phyloP scores from a whole-genome alignment of 2,329 filamentous ascomycete species.

The Aspergillus sp. region DNA sequence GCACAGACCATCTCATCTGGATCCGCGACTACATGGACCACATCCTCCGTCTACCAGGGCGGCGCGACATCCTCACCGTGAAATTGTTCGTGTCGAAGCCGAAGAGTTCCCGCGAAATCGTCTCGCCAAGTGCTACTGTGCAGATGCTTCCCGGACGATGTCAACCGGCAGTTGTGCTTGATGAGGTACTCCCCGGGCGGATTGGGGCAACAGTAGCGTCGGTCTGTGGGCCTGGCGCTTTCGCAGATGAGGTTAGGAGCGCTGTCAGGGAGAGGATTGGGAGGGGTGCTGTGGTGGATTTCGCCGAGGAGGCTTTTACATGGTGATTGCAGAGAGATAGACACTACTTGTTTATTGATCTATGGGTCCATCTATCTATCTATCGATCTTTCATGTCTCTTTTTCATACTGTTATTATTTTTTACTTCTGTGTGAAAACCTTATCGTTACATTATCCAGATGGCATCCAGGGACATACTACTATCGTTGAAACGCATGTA shows the following conservation, averaged over 20 bases:
- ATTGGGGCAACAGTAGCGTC: slow-evolving; percentile 54
- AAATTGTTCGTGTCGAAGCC: slow-evolving; percentile 58
- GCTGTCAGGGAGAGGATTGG: slow-evolving; percentile 46
- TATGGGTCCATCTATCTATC: no score
- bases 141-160: slow-evolving; percentile 56
- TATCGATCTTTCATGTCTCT: no score
- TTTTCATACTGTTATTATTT: no score
- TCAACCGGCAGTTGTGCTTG: slow-evolving; percentile 47
- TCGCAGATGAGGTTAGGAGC: slow-evolving; percentile 53
- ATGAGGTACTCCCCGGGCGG: slow-evolving; percentile 48
- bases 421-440: neutral
- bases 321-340: slow-evolving; percentile 29
- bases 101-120: slow-evolving; percentile 46
- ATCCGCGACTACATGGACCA: slow-evolving; percentile 59
- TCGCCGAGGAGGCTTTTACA: slow-evolving; percentile 59
- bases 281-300: slow-evolving; percentile 49
- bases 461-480: no score
- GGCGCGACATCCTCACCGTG: slow-evolving; percentile 52
- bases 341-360: no score
- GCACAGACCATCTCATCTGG: slow-evolving; percentile 54
- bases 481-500: neutral
- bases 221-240: slow-evolving; percentile 55
- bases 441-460: neutral
- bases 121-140: slow-evolving; percentile 49
- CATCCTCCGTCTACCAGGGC: slow-evolving; percentile 51